Base-by-base conservation (phyloP, 176 grass and related monocot genomes). In the Metroxylon sagu region DNA sequence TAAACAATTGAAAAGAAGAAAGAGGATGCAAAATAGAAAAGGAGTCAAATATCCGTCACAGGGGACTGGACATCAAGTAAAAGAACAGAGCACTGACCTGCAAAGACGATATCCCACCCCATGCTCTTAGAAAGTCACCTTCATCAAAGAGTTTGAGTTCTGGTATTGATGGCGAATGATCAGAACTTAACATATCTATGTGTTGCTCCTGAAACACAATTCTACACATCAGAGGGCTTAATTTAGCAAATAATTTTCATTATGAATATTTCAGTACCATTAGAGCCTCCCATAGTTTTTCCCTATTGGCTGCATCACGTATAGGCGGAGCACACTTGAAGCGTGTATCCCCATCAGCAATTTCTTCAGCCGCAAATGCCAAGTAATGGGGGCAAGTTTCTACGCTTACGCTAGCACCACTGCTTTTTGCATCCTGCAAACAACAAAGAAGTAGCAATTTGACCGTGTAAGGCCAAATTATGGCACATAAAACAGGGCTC, bases 371-470 rank as follows among this genome's bases (percentile, higher is more conserved):
- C 25, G 93, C 80, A 92, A 98, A 98, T 66, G 87, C 93, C 4
- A 98, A 76, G 67, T 92, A 98, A 81, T 98, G 93, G 6, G 93
- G 93, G 57, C 93, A 98, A 15, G 93, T 98, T 79, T 98, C 93
- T 71, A 98, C 72, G 14, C 68, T 92, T 55, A 98, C 53, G 55
- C 79, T 92, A 73, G 81, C 84, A 66, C 87, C 87, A 57, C 28
- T 66, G 14, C 30, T 52, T 85, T 88, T 98, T 48, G 84, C 79
- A 67, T 85, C 81, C 93, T 98, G 14, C 27, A 88, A 76, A 23
- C 7, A 29, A 48, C 31, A 54, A 63, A 0, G 25, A 30, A 51
- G 25, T 48, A n/a, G 18, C 17, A 43, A 43, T 4, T 29, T 29
- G 5, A 43, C 35, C 14, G 8, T 43, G 35, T 43, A 12, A 43